Conservation (phyloP, 192 early-diverging fungal genomes). For the Coemansia sp. region DNA sequence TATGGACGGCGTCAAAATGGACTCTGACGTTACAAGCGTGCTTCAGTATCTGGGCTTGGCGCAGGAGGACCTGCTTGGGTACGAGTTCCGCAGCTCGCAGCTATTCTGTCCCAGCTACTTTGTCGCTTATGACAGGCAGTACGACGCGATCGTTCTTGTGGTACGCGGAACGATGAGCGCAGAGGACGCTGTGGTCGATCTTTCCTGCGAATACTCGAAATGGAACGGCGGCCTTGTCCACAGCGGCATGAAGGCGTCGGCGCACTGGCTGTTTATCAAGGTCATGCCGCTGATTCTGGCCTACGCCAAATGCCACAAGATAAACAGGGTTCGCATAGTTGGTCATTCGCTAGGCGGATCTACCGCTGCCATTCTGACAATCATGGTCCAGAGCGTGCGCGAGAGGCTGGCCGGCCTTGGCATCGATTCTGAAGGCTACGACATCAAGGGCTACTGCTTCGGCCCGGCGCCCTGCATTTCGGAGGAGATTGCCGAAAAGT, state of each 20-base stretch:
- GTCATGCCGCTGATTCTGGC: constrained; percentile 63
- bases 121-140: constrained; percentile 61
- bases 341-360: constrained; percentile 73
- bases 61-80: constrained; percentile 62
- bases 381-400: constrained; percentile 65
- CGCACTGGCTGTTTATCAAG: constrained; percentile 67
- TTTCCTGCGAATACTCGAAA: constrained; percentile 73
- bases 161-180: constrained; percentile 73
- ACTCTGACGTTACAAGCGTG: constrained; percentile 65
- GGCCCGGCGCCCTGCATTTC: constrained; percentile 61
- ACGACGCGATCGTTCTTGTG: constrained; percentile 62
- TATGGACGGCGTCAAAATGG: constrained; percentile 61
- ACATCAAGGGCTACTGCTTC: constrained; percentile 50
- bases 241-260: constrained; percentile 71
- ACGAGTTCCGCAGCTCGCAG: constrained; percentile 62
- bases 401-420: constrained; percentile 28
- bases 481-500: constrained; percentile 54
- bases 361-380: constrained; percentile 68
- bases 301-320: constrained; percentile 53
- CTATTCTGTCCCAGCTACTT: constrained; percentile 71
- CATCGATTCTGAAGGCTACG: constrained; percentile 18
- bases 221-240: constrained; percentile 77
- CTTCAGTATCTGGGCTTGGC: constrained; percentile 62
- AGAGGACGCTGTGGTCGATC: constrained; percentile 70
- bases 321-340: constrained; percentile 61